A percentile compares a stretch with the other conserved stretches of the same genome.
These are phyloP conservation scores for Phytophthora quininea DNA, from an alignment of 352 stramenopile genomes.

Conservation along the genomic window DNA sequence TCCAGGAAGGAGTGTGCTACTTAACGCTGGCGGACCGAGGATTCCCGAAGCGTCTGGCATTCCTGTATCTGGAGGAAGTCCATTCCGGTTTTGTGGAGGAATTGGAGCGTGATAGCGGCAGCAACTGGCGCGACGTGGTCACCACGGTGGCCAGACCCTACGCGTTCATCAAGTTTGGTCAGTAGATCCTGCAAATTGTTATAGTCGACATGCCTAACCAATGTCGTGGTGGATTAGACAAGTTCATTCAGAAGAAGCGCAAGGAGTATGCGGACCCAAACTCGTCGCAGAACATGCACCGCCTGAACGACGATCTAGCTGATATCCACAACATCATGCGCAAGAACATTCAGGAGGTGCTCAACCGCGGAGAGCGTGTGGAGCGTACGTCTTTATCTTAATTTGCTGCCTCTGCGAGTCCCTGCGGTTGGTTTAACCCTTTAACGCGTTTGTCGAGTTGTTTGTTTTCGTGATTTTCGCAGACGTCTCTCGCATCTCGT, in stretches of 20 bases:
- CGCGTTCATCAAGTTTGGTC: constrained; percentile 98
- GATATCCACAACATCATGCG: constrained; percentile 99
- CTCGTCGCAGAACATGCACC: constrained; percentile 94
- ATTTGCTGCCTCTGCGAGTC: not conserved
- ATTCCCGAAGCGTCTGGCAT: constrained; percentile 97
- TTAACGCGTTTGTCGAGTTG: not conserved
- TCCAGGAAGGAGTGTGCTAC: constrained; percentile 97
- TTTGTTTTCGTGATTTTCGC: constrained; percentile 7
- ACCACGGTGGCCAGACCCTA: constrained; percentile 97
- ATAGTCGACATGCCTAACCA: too few species aligned
- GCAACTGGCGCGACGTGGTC: constrained; percentile 91
- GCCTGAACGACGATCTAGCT: constrained; percentile 96
- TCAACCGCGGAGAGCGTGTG: constrained; percentile 90
- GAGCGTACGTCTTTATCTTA: constrained; percentile 56
- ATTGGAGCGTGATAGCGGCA: constrained; percentile 92
- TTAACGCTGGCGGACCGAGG: constrained; percentile 95
- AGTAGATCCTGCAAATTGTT: constrained; percentile 2
- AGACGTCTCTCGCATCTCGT: constrained; percentile 91
- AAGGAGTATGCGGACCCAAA: constrained; percentile 98
- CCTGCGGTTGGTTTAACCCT: not conserved
- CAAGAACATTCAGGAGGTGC: constrained; percentile 97
- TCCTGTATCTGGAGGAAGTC: constrained; percentile 98
- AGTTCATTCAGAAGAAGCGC: constrained; percentile 97
- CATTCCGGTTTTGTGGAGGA: constrained; percentile 94
- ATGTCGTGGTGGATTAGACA: constrained; percentile 51